Evolutionary conservation across 1,284 basidiomycete species (phyloP), one percentile per base, ranked within the genome.

Genomic region (Hortiboletus rubellus): DNA sequence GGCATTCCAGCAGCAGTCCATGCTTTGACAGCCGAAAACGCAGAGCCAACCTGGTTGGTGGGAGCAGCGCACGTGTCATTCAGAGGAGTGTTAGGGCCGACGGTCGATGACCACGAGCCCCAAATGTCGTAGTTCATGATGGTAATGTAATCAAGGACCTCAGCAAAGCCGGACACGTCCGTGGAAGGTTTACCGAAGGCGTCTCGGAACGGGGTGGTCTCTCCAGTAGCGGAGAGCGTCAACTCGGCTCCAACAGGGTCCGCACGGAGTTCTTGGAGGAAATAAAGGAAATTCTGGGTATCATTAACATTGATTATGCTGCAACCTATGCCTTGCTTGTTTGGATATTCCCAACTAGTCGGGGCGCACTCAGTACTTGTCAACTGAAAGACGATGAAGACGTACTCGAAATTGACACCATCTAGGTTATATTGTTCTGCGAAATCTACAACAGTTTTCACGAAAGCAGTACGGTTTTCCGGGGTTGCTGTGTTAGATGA

Each of bases 121-220:
- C 80, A 88, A 55, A 88, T 70, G 64, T 91, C 88, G 67, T 89
- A 91, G 75, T 86, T 81, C 89, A 91, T 91, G 70, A 91, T 74
- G 54, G 83, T 72, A 62, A 91, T 79, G 74, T 82, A 86, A 72
- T 90, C 86, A 42, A 91, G 75, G 40, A 72, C 66, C 0, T 60
- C 33, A 0, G 69, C 63, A 37, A 72, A 74, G 9, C 41, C 66
- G 10, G 80, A 80, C 7, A 90, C 83, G 66, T 90, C 76, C 3
- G 66, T 67, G 63, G 83, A 68, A 2, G 86, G 85, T 2, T 60
- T 72, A 3, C 86, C 85, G 58, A 79, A 69, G 0, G 76, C 45
- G 24, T 78, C 84, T 11, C 70, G 66, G 70, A 86, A 92, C 0
- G 87, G 82, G 54, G 72, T 77, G 54, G 85, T 73, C 42, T 82